Evolutionary conservation across 345 rosid genomes (phyloP), one percentile per base, ranked within the genome.

Genomic region (Citrus unshiu): DNA sequence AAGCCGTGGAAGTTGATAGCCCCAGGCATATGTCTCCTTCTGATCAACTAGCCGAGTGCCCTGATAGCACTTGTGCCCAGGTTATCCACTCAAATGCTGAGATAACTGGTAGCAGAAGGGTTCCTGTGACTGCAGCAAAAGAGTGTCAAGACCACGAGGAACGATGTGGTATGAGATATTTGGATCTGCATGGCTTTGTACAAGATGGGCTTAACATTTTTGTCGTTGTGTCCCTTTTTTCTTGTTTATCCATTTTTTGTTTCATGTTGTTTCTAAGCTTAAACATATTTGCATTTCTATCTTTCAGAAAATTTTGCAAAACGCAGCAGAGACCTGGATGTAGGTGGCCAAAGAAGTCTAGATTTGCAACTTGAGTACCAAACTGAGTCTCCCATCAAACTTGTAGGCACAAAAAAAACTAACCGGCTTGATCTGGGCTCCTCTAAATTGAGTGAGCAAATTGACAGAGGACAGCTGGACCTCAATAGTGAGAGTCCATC

Each of bases 41-140:
- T 73, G 71, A 85, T 83, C 84, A 70, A 78, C 75, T 86, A 70
- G 79, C 88, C 56, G 88, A 87, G 73, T 73, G 85, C 63, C 87
- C 79, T 72, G 91, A 88, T 68, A 88, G 93, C 77, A 90, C 93
- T 13, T 84, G 91, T 85, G 91, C 88, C 16, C 90, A 85, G 82
- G 91, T 88, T 58, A 85, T 86, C 57, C 90, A 86, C 74, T 82
- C 89, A 70, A 85, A 84, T 79, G 87, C 78, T 25, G 89, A 85
- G 71, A 43, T 72, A 73, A 81, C 82, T 74, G 81, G 77, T 63
- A 81, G 82, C 79, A 80, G 83, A 73, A 63, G 66, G 82, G 80
- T 78, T 72, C 85, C 80, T 59, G 58, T 65, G 54, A 70, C 70
- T 49, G 75, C 77, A 32, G 63, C 54, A 39, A 82, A 40, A 58